phyloP scores from a whole-genome alignment of 225 moss, liverwort and hornwort species.

The Marchantia polymorpha region DNA sequence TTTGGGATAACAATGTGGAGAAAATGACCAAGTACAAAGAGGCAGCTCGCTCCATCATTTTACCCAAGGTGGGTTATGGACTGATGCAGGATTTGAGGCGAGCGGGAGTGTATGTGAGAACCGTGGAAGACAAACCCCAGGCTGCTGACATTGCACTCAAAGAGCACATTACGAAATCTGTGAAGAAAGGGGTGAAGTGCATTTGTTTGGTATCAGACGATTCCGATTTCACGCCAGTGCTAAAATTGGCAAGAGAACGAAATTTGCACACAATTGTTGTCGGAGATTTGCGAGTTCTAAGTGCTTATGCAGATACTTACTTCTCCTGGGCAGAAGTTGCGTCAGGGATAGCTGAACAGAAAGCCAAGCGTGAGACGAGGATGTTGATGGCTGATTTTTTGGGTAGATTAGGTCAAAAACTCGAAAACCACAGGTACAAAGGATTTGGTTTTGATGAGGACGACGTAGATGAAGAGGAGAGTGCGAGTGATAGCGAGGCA shows the following conservation, averaged over 20 bases:
- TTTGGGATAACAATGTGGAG: conserved; percentile 50
- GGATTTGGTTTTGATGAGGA: conserved; percentile 21
- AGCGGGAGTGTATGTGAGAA: conserved; percentile 79
- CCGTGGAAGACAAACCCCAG: conserved; percentile 83
- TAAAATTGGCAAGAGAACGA: conserved; percentile 37
- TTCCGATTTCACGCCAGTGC: conserved; percentile 41
- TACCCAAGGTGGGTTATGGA: conserved; percentile 75
- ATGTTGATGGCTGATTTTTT: conserved; percentile 23
- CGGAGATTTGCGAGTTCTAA: conserved; percentile 43
- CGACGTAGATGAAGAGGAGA: conserved; percentile 16
- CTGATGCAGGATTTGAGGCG: conserved; percentile 72
- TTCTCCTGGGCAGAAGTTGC: conserved; percentile 53
- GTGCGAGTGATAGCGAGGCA: conserved; percentile 21
- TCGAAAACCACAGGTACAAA: conserved; percentile 6
- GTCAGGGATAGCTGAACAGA: conserved; percentile 40
- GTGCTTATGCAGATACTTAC: conserved; percentile 42
- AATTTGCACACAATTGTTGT: conserved; percentile 39
- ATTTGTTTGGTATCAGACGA: conserved; percentile 48
- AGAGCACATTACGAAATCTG: conserved; percentile 59
- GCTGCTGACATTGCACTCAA: conserved; percentile 87
- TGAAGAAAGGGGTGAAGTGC: conserved; percentile 39
- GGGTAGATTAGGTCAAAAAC: not conserved
- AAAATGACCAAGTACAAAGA: conserved; percentile 70
- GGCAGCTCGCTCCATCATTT: conserved; percentile 54
- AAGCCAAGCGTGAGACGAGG: conserved; percentile 31